A percentile compares a stretch with the other conserved stretches of the same genome.
Conservation (phyloP, 2,329 filamentous ascomycete species). For the Colletotrichum endophyticum region DNA sequence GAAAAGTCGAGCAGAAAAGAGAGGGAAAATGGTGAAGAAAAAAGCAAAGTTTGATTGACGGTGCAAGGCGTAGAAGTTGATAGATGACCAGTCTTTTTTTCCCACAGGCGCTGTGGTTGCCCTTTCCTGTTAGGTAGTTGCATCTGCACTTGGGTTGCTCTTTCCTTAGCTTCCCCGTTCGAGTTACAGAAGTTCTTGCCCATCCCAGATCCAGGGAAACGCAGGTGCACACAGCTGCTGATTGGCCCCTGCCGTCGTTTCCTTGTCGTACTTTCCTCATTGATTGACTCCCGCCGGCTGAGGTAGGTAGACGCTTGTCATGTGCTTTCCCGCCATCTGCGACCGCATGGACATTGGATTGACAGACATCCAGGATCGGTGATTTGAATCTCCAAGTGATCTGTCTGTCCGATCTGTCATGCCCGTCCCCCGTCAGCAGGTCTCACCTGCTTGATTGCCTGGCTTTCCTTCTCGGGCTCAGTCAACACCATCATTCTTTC, state of each 20-base stretch:
- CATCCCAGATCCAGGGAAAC: not conserved
- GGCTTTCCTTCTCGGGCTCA: not conserved
- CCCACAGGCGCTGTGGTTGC: not conserved
- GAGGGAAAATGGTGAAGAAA: not conserved
- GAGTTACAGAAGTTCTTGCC: not conserved
- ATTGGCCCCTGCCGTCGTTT: not conserved
- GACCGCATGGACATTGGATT: not conserved
- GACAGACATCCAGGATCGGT: not conserved
- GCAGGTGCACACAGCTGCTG: not conserved
- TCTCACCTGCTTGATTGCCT: not conserved
- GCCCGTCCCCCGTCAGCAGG: not conserved
- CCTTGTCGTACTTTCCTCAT: not conserved
- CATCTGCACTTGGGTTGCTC: not conserved
- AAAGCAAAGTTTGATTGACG: constrained; percentile 7
- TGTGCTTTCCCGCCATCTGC: not conserved
- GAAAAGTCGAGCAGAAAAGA: not conserved
- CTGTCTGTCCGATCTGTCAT: not conserved
- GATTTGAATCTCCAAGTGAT: not conserved
- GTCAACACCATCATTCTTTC: not conserved
- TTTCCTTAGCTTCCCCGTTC: not conserved
- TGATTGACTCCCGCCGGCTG: not conserved
- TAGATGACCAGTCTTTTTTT: not conserved
- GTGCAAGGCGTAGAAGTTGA: constrained; percentile 9
- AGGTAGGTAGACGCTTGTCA: not conserved
- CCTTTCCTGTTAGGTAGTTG: not conserved